Evolutionary conservation across 2,329 filamentous ascomycete species (phyloP), one percentile per base, ranked within the genome.

Genomic region (Helotiales sp.): DNA sequence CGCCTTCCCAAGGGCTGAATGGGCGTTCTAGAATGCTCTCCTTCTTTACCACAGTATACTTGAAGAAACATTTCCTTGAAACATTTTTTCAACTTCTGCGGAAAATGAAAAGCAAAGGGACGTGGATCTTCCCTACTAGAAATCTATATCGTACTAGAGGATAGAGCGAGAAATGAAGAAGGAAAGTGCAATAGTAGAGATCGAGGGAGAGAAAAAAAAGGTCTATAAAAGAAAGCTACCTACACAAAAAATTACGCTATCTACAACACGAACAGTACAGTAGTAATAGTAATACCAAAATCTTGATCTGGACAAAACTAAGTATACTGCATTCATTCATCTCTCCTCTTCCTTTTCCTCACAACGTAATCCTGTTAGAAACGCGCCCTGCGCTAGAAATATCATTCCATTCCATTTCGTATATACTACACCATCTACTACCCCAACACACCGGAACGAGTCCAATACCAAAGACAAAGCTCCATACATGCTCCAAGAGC

Each of bases 311-410:
- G n/a, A n/a, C n/a, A n/a, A n/a, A 9, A 34, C 31, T 15, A 48
- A 19, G 25, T 48, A 48, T 48, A 48, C 46, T 22, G 24, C 10
- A 22, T 22, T 9, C 42, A 30, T n/a, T 48, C 30, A 12, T 31
- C 46, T 30, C 10, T 46, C 15, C 46, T 19, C 12, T 30, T 7
- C 29, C 12, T 10, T 5, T 30, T 7, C 27, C 5, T 48, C 29
- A 19, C 8, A 29, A 13, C 46, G 15, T 30, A 17, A 48, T 29
- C 46, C 27, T 27, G 17, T 30, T 12, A n/a, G 19, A 15, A 48
- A n/a, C 51, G 51, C 36, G 51, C 51, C 38, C 51, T 44, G 36
- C 36, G 51, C 51, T 31, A 53, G 38, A 7, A 48, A 48, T 25
- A 31, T 5, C 3, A 47, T 47, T 17, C 42, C 12, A 29, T 25